These are phyloP conservation scores for Pseudisothecium myosuroides DNA, from an alignment of 225 moss, liverwort and hornwort species.

Conservation along the genomic window DNA sequence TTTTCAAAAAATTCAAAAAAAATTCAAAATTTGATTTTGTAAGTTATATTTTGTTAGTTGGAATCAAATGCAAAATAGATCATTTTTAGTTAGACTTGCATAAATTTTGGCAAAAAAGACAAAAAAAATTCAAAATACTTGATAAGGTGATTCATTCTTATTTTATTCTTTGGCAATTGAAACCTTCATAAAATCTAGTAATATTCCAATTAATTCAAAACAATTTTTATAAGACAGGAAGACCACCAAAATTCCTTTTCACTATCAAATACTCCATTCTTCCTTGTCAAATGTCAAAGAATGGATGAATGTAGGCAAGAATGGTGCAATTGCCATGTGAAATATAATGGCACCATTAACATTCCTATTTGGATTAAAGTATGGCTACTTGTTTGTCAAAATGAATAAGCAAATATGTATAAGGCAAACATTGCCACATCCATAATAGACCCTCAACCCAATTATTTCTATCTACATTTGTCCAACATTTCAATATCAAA, in stretches of 20 bases:
- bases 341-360: fast-evolving
- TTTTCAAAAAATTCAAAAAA: background rate
- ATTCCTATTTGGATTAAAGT: background rate
- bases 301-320: no score
- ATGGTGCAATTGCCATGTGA: background rate
- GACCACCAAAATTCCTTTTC: background rate
- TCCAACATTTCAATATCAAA: background rate
- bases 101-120: background rate
- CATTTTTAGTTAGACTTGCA: background rate
- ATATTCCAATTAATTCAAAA: background rate
- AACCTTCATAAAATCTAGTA: background rate
- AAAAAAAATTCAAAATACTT: background rate
- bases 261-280: background rate
- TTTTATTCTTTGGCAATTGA: background rate
- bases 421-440: background rate
- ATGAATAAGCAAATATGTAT: no score
- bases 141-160: background rate
- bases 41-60: background rate
- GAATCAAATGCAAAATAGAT: background rate
- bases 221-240: fast-evolving
- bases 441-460: fast-evolving
- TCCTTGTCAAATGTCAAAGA: background rate
- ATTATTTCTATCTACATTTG: background rate
- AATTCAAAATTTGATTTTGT: background rate
- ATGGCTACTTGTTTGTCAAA: background rate